Evolutionary conservation across 1,284 basidiomycete genomes (phyloP).

Genomic region (Sparassis latifolia): DNA sequence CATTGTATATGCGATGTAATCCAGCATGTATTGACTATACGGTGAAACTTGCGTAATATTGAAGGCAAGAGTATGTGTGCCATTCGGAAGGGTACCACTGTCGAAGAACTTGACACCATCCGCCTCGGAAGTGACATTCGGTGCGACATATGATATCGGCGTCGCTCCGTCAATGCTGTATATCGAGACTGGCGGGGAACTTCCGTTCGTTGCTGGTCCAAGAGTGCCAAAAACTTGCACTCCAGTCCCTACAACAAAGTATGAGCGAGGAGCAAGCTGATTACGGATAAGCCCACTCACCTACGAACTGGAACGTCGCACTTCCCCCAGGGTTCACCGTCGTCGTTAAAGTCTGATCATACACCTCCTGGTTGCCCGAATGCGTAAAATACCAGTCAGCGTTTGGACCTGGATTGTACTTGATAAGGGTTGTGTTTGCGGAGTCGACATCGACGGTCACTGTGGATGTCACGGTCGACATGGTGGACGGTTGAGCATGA

Average conservation of each 20-base stretch:
- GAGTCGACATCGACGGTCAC: neutral
- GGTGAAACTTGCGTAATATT: slow-evolving; percentile 6
- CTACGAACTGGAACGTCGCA: neutral
- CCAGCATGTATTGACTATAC: slow-evolving; percentile 6
- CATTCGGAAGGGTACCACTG: slow-evolving; percentile 1
- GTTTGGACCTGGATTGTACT: neutral
- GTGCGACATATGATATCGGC: neutral
- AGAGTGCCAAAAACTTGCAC: neutral
- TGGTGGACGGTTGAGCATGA: no score
- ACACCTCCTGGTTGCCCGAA: neutral
- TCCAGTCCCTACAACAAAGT: neutral
- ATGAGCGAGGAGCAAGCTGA: neutral
- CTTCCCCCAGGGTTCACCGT: neutral
- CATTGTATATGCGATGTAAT: slow-evolving; percentile 7
- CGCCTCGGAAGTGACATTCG: neutral
- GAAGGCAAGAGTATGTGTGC: slow-evolving; percentile 4
- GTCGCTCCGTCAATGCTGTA: neutral
- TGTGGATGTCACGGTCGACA: no score
- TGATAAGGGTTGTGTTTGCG: neutral
- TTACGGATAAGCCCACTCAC: neutral
- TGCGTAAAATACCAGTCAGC: neutral
- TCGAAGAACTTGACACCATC: slow-evolving; percentile 6
- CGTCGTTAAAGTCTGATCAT: neutral
- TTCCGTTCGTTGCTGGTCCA: neutral
- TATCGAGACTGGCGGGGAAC: neutral